phyloP scores from a whole-genome alignment of 1,139 yeast genomes.

The Kodamaea arcana region DNA sequence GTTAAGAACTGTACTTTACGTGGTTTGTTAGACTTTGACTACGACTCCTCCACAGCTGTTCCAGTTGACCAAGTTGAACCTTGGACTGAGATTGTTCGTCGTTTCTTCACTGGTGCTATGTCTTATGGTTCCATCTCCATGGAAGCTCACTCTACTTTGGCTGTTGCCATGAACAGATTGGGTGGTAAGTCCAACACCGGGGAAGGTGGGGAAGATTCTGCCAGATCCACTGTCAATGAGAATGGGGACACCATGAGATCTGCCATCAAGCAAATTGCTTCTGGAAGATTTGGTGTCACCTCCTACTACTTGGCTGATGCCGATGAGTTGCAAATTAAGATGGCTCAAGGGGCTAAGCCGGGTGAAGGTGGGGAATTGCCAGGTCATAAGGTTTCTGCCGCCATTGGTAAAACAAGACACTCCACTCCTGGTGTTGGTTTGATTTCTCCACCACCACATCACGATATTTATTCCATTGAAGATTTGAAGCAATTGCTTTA shows the following conservation, averaged over 20 bases:
- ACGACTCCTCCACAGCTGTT: slow-evolving; percentile 62
- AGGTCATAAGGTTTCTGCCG: slow-evolving; percentile 84
- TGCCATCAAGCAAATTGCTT: slow-evolving; percentile 95
- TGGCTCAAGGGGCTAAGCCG: slow-evolving; percentile 99
- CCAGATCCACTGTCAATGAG: slow-evolving; percentile 71
- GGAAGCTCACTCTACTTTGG: slow-evolving; percentile 97
- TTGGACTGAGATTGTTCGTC: slow-evolving; percentile 97
- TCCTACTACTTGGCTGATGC: slow-evolving; percentile 93
- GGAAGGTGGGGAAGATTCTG: slow-evolving; percentile 99
- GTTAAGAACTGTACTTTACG: slow-evolving; percentile 89
- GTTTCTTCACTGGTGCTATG: slow-evolving; percentile 99
- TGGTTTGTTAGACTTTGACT: slow-evolving; percentile 90
- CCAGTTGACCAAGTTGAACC: slow-evolving; percentile 98
- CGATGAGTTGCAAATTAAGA: slow-evolving; percentile 94
- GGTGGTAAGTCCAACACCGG: slow-evolving; percentile 98
- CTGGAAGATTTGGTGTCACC: slow-evolving; percentile 98
- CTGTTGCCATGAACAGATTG: slow-evolving; percentile 96
- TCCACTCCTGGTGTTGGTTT: slow-evolving; percentile 96
- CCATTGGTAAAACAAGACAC: slow-evolving; percentile 93
- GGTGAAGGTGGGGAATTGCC: slow-evolving; percentile 99
- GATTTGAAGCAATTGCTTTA: slow-evolving; percentile 95
- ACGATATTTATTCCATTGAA: slow-evolving; percentile 96
- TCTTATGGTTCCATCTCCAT: slow-evolving; percentile 97
- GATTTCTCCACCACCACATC: slow-evolving; percentile 98
- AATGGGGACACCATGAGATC: slow-evolving; percentile 98